Percentiles rank a stretch among this genome's conserved stretches.
Evolutionary conservation across 2,329 filamentous ascomycete genomes (phyloP).

Genomic region (Ascochyta clinopodiicola): DNA sequence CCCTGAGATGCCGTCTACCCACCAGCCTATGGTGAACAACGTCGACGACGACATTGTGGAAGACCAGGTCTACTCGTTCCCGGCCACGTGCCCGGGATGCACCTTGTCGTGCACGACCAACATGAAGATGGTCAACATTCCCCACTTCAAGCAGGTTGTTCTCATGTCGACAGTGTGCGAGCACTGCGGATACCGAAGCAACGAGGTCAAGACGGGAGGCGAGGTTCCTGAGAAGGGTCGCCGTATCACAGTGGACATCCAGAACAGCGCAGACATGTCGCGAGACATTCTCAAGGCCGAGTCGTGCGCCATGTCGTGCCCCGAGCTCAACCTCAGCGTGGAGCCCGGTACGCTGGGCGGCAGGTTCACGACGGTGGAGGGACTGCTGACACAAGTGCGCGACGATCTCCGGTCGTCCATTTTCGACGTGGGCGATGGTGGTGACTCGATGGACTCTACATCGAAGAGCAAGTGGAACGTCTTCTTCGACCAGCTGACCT

Average conservation of each 20-base stretch:
- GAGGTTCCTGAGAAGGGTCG: slow-evolving; percentile 86
- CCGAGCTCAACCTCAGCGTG: slow-evolving; percentile 84
- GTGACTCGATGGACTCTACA: slow-evolving; percentile 74
- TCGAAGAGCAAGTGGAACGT: slow-evolving; percentile 76
- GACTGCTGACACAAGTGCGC: slow-evolving; percentile 88
- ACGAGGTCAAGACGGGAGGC: slow-evolving; percentile 97
- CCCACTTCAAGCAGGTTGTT: slow-evolving; percentile 96
- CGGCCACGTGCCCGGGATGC: slow-evolving; percentile 90
- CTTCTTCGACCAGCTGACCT: slow-evolving; percentile 80
- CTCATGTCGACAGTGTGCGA: slow-evolving; percentile 95
- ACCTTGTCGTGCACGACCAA: slow-evolving; percentile 85
- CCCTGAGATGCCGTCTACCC: slow-evolving; percentile 48
- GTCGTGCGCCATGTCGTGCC: slow-evolving; percentile 84
- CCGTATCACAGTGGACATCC: slow-evolving; percentile 79
- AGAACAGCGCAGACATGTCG: slow-evolving; percentile 74
- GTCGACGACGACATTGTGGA: slow-evolving; percentile 79
- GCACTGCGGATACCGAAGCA: slow-evolving; percentile 90
- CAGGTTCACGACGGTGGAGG: slow-evolving; percentile 96
- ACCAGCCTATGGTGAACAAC: slow-evolving; percentile 50
- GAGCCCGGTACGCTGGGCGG: slow-evolving; percentile 94
- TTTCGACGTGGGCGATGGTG: slow-evolving; percentile 77
- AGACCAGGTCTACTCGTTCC: slow-evolving; percentile 92
- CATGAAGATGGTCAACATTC: slow-evolving; percentile 99
- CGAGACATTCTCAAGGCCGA: slow-evolving; percentile 97
- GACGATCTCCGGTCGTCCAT: slow-evolving; percentile 88